These are phyloP conservation scores for Raffaelea ambrosiae DNA, from an alignment of 2,329 filamentous ascomycete species.

Conservation along the genomic window DNA sequence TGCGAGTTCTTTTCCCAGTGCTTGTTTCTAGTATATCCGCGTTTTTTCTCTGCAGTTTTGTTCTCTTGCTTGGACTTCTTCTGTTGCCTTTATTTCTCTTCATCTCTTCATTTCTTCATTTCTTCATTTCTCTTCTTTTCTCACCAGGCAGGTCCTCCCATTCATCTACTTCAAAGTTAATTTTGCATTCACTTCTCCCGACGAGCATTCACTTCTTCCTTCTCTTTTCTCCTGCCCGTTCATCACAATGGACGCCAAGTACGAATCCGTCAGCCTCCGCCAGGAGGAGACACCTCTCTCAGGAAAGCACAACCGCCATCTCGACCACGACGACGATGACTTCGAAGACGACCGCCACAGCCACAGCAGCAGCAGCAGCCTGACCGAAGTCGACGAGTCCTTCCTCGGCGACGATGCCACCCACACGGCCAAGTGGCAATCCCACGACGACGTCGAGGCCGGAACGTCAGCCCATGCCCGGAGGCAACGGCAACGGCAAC, in stretches of 20 bases:
- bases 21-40: no score
- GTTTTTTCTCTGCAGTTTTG: no score
- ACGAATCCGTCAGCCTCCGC: conserved; percentile 8
- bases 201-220: background rate
- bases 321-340: conserved; percentile 21
- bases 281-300: background rate
- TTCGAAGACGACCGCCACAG: conserved; percentile 24
- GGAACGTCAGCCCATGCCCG: no score
- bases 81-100: background rate
- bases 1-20: no score
- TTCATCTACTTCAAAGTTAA: background rate
- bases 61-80: background rate
- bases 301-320: background rate
- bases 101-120: background rate
- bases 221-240: background rate
- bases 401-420: conserved; percentile 29
- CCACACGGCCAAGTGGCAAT: no score
- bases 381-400: conserved; percentile 31
- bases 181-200: background rate
- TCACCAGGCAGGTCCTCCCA: conserved; percentile 6
- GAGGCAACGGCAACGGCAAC: no score
- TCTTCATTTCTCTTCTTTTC: background rate
- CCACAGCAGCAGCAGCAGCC: conserved; percentile 18
- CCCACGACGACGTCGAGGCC: no score
- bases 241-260: conserved; percentile 10